Evolutionary conservation across 2,329 filamentous ascomycete genomes (phyloP).

Genomic region (Hysterium pulicare): DNA sequence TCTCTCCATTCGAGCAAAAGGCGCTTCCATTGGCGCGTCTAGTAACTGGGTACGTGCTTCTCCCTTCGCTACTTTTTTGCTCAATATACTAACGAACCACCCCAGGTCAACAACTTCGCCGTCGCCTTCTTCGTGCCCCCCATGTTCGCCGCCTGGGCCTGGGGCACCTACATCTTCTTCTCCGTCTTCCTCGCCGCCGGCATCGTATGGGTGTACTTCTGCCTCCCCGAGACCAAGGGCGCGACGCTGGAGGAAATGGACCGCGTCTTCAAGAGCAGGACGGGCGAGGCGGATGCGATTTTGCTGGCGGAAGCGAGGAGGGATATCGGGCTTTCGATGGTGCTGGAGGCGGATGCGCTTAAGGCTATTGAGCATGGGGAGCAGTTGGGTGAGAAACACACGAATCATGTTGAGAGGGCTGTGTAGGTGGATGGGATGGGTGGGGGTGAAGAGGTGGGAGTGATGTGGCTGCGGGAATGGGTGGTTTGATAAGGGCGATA

Average conservation of each 20-base stretch:
- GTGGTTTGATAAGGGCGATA: background rate
- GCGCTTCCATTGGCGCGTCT: slow-evolving; percentile 33
- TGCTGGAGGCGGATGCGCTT: slow-evolving; percentile 19
- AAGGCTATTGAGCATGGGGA: slow-evolving; percentile 18
- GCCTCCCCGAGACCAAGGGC: slow-evolving; percentile 26
- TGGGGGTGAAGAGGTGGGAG: background rate
- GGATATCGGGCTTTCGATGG: slow-evolving; percentile 23
- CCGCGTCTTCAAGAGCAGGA: slow-evolving; percentile 22
- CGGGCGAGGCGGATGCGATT: slow-evolving; percentile 25
- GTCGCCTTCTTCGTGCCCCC: slow-evolving; percentile 33
- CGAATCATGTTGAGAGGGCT: slow-evolving; percentile 11
- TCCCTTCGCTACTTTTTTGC: background rate
- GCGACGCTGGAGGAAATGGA: slow-evolving; percentile 29
- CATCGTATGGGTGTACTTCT: slow-evolving; percentile 25
- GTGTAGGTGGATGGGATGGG: background rate
- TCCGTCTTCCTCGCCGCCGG: slow-evolving; percentile 24
- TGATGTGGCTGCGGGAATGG: background rate
- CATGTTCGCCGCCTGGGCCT: slow-evolving; percentile 32
- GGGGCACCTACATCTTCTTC: slow-evolving; percentile 41
- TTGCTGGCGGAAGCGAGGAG: slow-evolving; percentile 22
- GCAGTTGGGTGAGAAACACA: slow-evolving; percentile 13
- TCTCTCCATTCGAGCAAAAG: slow-evolving; percentile 36
- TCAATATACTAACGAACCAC: background rate
- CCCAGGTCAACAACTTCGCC: slow-evolving; percentile 35
- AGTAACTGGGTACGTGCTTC: slow-evolving; percentile 31